Evolutionary conservation across 257 asterid species (phyloP), one percentile per base, ranked within the genome.

Genomic region (Cruciata laevipes): DNA sequence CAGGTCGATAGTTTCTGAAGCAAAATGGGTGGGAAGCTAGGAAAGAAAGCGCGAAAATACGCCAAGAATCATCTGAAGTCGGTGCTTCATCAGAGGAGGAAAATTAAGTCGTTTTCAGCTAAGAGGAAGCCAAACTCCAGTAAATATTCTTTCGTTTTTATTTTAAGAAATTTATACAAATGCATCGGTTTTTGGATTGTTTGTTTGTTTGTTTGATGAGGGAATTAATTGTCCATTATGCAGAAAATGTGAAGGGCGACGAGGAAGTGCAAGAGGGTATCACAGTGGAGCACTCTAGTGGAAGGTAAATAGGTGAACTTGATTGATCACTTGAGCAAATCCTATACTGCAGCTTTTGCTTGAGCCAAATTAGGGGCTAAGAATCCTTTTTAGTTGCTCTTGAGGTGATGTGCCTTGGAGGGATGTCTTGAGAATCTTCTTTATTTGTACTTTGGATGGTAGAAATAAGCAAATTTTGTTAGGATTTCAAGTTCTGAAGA

Each of bases 1-100:
- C 38, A 13, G 14, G 18, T 57, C 30, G 21, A 10, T 21, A 42
- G 51, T 13, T 13, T 13, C 14, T 9, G 21, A 3, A 47, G n/a
- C 53, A 47, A 64, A 44, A 90, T 90, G 96, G 95, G 89, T 95
- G 95, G 89, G 70, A 94, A 94, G 79, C 83, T 94, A 12, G 96
- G 99, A 67, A 90, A 87, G 87, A 94, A 87, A 77, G 98, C 96
- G 27, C 81, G 99, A 75, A 94, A 94, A 68, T 94, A 90, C 53
- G 96, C 99, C 67, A 88, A 90, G 86, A 94, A 89, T 86, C 82
- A 94, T 79, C 96, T 94, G 59, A 97, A 81, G 66, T 84, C 95
- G 1, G 95, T 90, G 62, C 86, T 84, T 75, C 84, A 77, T 68
- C 77, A 75, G 55, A 80, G 94, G 78, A 85, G 98, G 37, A 89